A percentile compares a stretch with the other conserved stretches of the same genome.
These are phyloP conservation scores for Porogramme epimiltina DNA, from an alignment of 1,284 basidiomycete species.

Conservation along the genomic window DNA sequence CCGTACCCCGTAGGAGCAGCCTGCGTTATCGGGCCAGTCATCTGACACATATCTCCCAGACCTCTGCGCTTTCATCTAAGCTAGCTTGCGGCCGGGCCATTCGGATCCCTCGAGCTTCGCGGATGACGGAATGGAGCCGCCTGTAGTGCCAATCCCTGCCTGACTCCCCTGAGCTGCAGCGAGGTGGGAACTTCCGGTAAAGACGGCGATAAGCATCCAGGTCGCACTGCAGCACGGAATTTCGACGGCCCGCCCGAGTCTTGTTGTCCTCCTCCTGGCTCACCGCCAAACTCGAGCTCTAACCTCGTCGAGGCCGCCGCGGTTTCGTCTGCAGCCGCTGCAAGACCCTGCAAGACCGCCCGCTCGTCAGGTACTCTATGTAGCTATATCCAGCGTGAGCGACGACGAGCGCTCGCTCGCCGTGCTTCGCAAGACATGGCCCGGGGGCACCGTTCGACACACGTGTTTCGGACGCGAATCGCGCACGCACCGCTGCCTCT, in stretches of 20 bases:
- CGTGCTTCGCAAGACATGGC: conserved; percentile 15
- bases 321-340: too few species aligned
- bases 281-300: neutral
- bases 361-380: conserved; percentile 11
- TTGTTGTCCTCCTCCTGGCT: neutral
- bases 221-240: neutral
- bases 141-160: neutral
- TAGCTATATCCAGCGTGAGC: conserved; percentile 10
- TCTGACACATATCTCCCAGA: conserved; percentile 27
- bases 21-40: conserved; percentile 34
- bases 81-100: conserved; percentile 8
- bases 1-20: conserved; percentile 24
- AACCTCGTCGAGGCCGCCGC: neutral
- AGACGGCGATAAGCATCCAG: conserved; percentile 17
- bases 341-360: neutral
- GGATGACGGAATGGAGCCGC: conserved; percentile 13
- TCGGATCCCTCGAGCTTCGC: conserved; percentile 21
- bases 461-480: conserved; percentile 22
- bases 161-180: neutral
- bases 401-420: conserved; percentile 11
- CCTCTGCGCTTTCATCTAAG: conserved; percentile 4
- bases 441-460: conserved; percentile 12
- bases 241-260: conserved; percentile 1
- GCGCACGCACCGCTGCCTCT: neutral
- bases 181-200: conserved; percentile 12